Evolutionary conservation across 2,329 filamentous ascomycete genomes (phyloP), one percentile per base, ranked within the genome.

Genomic region (Trichoderma atroviride): DNA sequence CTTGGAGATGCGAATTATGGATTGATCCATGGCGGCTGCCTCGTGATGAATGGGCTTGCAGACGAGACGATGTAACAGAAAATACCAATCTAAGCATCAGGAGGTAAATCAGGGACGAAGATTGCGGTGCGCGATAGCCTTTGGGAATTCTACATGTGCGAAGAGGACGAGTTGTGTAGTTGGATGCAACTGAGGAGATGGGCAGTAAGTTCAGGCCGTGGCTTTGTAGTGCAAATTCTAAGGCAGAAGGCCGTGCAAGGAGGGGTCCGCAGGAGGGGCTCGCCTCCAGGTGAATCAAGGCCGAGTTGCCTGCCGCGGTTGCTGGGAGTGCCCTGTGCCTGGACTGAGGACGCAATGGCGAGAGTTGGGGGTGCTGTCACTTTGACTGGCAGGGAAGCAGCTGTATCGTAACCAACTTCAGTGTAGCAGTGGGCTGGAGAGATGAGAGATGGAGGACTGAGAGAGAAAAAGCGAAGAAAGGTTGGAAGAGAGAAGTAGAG

Each of bases 1-100:
- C 83, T 93, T 92, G 72, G 92, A 92, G 80, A 97, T 95, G 73
- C 93, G 91, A 74, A 97, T 90, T 75, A 96, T 92, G 70, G 92
- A 93, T 80, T 96, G 93, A 80, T 96, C 93, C 79, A 81, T 80
- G 73, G 72, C 73, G 76, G 63, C 73, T 40, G 65, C 53, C 60
- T 50, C 43, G 57, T 35, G 35, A 35, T 67, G 29, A 53, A 58
- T 57, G 29, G 62, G 47, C 33, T 66, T 56, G n/a, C 29, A 68
- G 66, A 59, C 43, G 58, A 61, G 47, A 55, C 52, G 65, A 50
- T 55, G 53, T n/a, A 64, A 56, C 22, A 60, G 37, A 43, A 43
- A 19, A 11, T 37, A 64, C 29, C 27, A 50, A n/a, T 53, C n/a
- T 40, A 50, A 72, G 62, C 71, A 71, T 73, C 63, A 40, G 71